Evolutionary conservation across 176 grass and related monocot genomes (phyloP).

Genomic region (Elymus sibiricus): DNA sequence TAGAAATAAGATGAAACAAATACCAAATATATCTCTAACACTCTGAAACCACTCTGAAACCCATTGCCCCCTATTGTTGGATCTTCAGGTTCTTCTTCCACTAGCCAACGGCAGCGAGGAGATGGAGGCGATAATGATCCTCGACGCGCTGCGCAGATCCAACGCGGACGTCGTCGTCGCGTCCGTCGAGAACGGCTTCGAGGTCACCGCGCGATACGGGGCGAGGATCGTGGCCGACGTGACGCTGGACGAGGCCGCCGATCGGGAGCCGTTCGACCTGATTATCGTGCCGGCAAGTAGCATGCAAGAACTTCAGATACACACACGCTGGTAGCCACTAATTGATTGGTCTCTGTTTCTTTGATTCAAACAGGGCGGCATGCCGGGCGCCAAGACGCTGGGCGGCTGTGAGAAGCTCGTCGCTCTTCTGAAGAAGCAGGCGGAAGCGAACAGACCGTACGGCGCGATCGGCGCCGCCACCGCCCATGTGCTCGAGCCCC

Average conservation of each 20-base stretch:
- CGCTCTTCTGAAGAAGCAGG: conserved; percentile 44
- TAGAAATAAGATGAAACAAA: too few species aligned
- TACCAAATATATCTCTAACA: too few species aligned
- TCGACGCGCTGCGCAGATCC: conserved; percentile 55
- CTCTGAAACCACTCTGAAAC: too few species aligned
- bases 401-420: conserved; percentile 33
- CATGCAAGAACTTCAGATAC: neutral
- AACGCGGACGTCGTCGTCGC: conserved; percentile 54
- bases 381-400: conserved; percentile 46
- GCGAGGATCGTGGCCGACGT: conserved; percentile 51
- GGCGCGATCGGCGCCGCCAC: conserved; percentile 54
- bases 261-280: conserved; percentile 37
- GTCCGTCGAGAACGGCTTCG: conserved; percentile 36
- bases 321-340: neutral
- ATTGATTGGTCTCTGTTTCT: neutral
- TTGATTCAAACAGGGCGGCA: conserved; percentile 40
- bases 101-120: conserved; percentile 50
- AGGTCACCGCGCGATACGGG: conserved; percentile 34
- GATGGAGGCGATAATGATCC: conserved; percentile 43
- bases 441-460: conserved; percentile 39
- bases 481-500: conserved; percentile 54
- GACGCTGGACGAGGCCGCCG: conserved; percentile 34
- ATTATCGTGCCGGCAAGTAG: conserved; percentile 51
- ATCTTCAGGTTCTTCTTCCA: conserved; percentile 53
- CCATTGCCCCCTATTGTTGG: neutral